Evolutionary conservation across 2,329 filamentous ascomycete genomes (phyloP).

Genomic region (Diplodia intermedia): DNA sequence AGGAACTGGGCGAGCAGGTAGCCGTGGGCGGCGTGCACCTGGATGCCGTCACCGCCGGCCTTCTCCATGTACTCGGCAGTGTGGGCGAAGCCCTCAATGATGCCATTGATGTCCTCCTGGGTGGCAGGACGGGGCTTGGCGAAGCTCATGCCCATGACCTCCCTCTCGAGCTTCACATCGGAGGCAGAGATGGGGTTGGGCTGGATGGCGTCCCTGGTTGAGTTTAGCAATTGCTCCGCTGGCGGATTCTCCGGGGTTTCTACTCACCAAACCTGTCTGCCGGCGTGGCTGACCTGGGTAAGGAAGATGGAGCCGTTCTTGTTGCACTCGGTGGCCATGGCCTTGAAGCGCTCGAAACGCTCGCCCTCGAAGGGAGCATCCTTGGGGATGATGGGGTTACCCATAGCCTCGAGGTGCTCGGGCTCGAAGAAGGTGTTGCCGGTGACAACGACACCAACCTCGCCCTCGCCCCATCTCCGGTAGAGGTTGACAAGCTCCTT

Average conservation of each 20-base stretch:
- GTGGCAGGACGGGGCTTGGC: slow-evolving; percentile 59
- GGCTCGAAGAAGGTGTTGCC: slow-evolving; percentile 61
- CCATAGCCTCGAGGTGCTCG: slow-evolving; percentile 62
- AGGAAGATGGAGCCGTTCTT: slow-evolving; percentile 64
- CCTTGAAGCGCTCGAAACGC: slow-evolving; percentile 66
- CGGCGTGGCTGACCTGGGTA: slow-evolving; percentile 68
- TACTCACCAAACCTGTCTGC: slow-evolving; percentile 58
- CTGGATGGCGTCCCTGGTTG: slow-evolving; percentile 47
- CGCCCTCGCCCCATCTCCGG: slow-evolving; percentile 60
- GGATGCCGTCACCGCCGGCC: slow-evolving; percentile 61
- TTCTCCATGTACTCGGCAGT: slow-evolving; percentile 65
- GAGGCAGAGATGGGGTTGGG: slow-evolving; percentile 56
- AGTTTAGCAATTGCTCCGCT: slow-evolving; percentile 6
- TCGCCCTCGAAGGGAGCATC: slow-evolving; percentile 60
- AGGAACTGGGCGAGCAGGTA: slow-evolving; percentile 51
- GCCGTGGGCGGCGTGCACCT: slow-evolving; percentile 50
- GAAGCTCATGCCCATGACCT: slow-evolving; percentile 56
- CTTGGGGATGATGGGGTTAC: slow-evolving; percentile 66
- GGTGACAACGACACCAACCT: slow-evolving; percentile 61
- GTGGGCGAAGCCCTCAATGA: slow-evolving; percentile 68
- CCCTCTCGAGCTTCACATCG: slow-evolving; percentile 49
- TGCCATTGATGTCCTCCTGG: slow-evolving; percentile 57
- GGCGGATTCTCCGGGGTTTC: too few species aligned
- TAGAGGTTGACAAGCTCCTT: slow-evolving; percentile 63
- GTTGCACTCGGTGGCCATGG: slow-evolving; percentile 63